Evolutionary conservation across 2,329 filamentous ascomycete genomes (phyloP).

Genomic region (Chaetomiaceae sp.): DNA sequence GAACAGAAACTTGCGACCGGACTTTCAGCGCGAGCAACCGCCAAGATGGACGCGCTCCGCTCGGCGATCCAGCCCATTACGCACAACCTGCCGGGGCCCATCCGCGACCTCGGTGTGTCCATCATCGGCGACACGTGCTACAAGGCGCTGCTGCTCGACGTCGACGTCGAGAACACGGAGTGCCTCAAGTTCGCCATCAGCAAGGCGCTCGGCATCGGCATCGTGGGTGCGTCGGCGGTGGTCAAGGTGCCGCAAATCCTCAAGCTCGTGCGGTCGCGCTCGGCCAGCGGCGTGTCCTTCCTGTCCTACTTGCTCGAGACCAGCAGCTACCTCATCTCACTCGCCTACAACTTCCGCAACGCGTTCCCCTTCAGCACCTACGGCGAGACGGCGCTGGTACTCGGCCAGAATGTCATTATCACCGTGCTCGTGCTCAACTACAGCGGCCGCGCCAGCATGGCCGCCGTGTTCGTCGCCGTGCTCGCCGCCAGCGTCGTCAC

Average conservation of each 20-base stretch:
- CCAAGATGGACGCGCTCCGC: constrained; percentile 55
- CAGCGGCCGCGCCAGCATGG: constrained; percentile 59
- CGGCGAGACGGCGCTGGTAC: constrained; percentile 88
- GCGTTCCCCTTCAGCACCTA: constrained; percentile 94
- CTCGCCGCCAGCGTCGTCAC: constrained; percentile 64
- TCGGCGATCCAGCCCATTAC: constrained; percentile 62
- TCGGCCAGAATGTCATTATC: constrained; percentile 88
- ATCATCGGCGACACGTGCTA: constrained; percentile 84
- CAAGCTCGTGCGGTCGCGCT: constrained; percentile 78
- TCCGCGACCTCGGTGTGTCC: constrained; percentile 67
- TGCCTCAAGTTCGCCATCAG: constrained; percentile 88
- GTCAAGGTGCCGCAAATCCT: constrained; percentile 97
- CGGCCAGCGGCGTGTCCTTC: constrained; percentile 79
- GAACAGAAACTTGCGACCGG: neutral
- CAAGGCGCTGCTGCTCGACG: constrained; percentile 73
- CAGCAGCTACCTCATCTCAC: constrained; percentile 74
- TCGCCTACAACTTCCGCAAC: constrained; percentile 88
- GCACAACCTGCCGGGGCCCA: constrained; percentile 63
- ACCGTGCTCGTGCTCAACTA: constrained; percentile 81
- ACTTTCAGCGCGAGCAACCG: neutral
- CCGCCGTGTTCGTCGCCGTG: constrained; percentile 71
- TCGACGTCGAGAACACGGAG: constrained; percentile 67
- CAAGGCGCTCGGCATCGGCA: constrained; percentile 88
- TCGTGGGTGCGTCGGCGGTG: constrained; percentile 81
- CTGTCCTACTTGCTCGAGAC: constrained; percentile 92